phyloP scores from a whole-genome alignment of 1,284 basidiomycete species.

The Papiliotrema flavescens region DNA sequence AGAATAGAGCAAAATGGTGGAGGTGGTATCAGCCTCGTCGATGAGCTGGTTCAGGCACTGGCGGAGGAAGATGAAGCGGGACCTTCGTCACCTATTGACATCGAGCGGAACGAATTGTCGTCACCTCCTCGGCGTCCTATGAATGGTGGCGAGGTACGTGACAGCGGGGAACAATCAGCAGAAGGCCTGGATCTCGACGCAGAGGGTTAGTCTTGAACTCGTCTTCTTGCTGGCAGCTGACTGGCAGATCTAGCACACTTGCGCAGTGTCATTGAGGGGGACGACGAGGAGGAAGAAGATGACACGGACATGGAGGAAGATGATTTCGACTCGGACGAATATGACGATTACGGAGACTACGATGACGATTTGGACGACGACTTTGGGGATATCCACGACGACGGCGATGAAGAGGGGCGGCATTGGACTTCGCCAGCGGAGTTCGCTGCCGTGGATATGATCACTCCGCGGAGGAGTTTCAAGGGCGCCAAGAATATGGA shows the following conservation, averaged over 20 bases:
- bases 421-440: neutral
- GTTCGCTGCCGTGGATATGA: slow-evolving; percentile 54
- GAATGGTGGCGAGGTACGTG: too few relatives aligned
- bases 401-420: neutral
- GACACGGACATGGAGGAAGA: slow-evolving; percentile 23
- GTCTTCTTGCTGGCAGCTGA: neutral
- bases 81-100: neutral
- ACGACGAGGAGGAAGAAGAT: slow-evolving; percentile 9
- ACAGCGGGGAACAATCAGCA: too few relatives aligned
- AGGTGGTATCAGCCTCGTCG: neutral
- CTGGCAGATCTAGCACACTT: neutral
- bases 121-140: too few relatives aligned
- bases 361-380: slow-evolving; percentile 19
- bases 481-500: slow-evolving; percentile 74
- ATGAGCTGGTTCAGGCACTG: neutral
- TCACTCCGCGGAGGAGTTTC: slow-evolving; percentile 67
- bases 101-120: neutral
- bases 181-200: neutral
- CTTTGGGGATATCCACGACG: slow-evolving; percentile 6
- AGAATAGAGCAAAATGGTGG: neutral
- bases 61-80: neutral
- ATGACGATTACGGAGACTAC: slow-evolving; percentile 11
- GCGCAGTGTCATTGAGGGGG: neutral
- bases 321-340: slow-evolving; percentile 29
- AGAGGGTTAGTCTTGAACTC: neutral